Evolutionary conservation across 176 grass and related monocot species (phyloP), one percentile per base, ranked within the genome.

Genomic region (Zoysia japonica): DNA sequence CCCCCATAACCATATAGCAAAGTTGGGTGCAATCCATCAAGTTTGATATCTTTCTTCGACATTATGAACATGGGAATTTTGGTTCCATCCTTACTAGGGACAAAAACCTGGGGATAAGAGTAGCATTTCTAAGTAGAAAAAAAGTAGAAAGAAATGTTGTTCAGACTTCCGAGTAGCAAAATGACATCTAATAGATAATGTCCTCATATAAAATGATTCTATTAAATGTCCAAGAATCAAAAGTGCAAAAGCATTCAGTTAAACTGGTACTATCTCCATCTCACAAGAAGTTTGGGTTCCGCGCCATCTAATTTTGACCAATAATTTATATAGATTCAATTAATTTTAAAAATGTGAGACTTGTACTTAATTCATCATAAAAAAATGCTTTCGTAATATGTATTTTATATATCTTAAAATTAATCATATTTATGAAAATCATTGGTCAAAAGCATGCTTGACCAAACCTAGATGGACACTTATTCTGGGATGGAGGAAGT

Each of bases 1-100:
- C 92, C 95, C 72, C 95, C 95, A 83, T 98, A 94, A 75, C 95
- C 95, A 87, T 98, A 98, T 56, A 98, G 60, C 75, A 98, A 80
- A 77, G 85, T 84, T 71, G 95, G 87, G 63, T 98, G 88, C 36
- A 88, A 94, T 63, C 91, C 87, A 87, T 98, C 86, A 77, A 94
- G 89, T 68, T 78, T 28, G 68, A 92, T 89, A 64, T 92, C 87
- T 75, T 87, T 94, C 82, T 89, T 81, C 7, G 95, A 94, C 78
- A 94, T 85, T 62, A 98, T 78, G 67, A 98, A 98, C 88, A 98
- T 92, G 41, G 95, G 95, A 78, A 98, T 90, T 86, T 90, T 90
- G 41, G 89, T 89, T 60, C 88, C 78, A 87, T 98, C 95, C 78
- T 87, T 94, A 54, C 95, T 85, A 80, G 88, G 45, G 48, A 88